Evolutionary conservation across 2,329 filamentous ascomycete species (phyloP).

Genomic region (Diaporthe nobilis): DNA sequence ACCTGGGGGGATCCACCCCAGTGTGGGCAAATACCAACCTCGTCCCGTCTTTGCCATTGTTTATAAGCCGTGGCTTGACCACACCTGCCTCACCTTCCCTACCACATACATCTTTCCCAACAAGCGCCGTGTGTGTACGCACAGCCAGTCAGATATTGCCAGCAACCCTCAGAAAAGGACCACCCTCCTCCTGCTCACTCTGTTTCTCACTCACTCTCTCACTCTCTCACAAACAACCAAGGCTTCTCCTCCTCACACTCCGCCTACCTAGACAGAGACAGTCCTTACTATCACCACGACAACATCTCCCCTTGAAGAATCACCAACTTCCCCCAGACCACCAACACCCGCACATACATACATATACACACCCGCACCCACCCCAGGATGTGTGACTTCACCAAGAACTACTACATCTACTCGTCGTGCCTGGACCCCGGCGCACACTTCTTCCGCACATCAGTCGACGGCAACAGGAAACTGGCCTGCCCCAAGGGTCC

Average conservation of each 20-base stretch:
- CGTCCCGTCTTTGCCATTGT: constrained; percentile 32
- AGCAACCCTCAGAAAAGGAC: neutral
- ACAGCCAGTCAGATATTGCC: neutral
- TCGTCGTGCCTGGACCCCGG: constrained; percentile 78
- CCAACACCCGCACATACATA: no score
- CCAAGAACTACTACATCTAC: constrained; percentile 85
- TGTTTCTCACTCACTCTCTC: no score
- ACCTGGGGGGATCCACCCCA: constrained; percentile 21
- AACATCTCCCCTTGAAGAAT: neutral
- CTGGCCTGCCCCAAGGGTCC: constrained; percentile 73
- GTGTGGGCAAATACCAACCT: constrained; percentile 8
- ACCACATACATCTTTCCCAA: neutral
- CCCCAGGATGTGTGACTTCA: constrained; percentile 72
- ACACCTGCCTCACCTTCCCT: neutral
- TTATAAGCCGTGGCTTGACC: constrained; percentile 33
- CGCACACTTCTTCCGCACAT: constrained; percentile 79
- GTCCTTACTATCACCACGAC: neutral
- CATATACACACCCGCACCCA: neutral
- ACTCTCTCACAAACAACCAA: neutral
- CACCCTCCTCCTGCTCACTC: neutral
- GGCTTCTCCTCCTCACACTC: neutral
- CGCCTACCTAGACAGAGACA: no score
- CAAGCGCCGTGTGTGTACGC: neutral
- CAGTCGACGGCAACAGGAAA: constrained; percentile 74
- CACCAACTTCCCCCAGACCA: neutral